These are phyloP conservation scores for Stipa capillata DNA, from an alignment of 176 grass and related monocot species.

Conservation along the genomic window DNA sequence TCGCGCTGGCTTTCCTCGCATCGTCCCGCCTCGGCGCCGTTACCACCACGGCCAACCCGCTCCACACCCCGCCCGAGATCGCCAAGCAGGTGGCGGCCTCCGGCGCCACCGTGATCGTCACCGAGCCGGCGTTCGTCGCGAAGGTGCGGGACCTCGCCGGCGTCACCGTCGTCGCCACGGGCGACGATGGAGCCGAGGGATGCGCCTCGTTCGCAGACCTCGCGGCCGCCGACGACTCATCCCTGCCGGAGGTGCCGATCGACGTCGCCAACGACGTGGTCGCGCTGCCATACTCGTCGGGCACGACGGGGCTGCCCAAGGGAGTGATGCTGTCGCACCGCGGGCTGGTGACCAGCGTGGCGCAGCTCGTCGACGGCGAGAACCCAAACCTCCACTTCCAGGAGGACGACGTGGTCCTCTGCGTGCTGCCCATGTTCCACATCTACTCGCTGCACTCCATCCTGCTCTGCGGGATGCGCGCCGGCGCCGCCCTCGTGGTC, in stretches of 20 bases:
- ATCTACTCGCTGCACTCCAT: conserved; percentile 70
- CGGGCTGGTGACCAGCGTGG: conserved; percentile 47
- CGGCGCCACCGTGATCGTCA: conserved; percentile 42
- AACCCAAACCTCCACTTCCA: conserved; percentile 34
- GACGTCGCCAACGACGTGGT: conserved; percentile 49
- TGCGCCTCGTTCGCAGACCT: conserved; percentile 54
- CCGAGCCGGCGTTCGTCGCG: conserved; percentile 55
- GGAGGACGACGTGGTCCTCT: conserved; percentile 46
- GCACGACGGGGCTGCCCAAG: conserved; percentile 85
- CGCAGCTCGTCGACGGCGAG: conserved; percentile 55
- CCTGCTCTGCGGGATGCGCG: conserved; percentile 53
- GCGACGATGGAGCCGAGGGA: conserved; percentile 23
- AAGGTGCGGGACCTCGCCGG: conserved; percentile 42
- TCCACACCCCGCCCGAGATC: conserved; percentile 76
- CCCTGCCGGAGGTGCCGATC: background rate
- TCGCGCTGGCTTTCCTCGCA: conserved; percentile 66
- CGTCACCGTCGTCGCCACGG: conserved; percentile 51
- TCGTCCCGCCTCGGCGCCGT: conserved; percentile 55
- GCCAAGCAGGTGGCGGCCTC: conserved; percentile 64
- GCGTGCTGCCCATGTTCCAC: conserved; percentile 95
- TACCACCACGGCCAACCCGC: conserved; percentile 73
- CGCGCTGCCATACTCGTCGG: conserved; percentile 82
- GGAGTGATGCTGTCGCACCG: conserved; percentile 81
- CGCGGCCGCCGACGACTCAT: background rate
- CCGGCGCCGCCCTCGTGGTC: conserved; percentile 53